Evolutionary conservation across 331 rosid genomes (phyloP), one percentile per base, ranked within the genome.

Genomic region (Telfairia occidentalis): DNA sequence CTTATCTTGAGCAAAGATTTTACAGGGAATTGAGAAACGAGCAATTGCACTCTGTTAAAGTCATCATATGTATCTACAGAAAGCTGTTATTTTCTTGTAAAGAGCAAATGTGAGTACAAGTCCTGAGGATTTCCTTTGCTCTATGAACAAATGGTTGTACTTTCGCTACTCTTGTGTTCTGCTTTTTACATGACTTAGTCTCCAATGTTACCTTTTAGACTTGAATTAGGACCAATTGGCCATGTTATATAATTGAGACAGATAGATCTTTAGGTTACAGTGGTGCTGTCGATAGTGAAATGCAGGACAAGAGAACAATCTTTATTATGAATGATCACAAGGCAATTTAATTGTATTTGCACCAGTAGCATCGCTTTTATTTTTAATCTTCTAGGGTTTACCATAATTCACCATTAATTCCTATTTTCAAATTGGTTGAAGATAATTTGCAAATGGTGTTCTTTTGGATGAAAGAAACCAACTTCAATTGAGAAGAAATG

Each of bases 11-110:
- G 83, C 96, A 92, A 81, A 84, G 96, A 82, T 92, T 88, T 82
- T 92, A 89, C 50, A 86, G 74, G 84, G 97, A 92, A 78, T 81
- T 92, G 93, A 84, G 97, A 81, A 83, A 30, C 38, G 96, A 88
- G 88, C 86, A 89, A 71, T 89, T 86, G 76, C 90, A 92, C 50
- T 78, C 83, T 1, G 96, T 92, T 7, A 92, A 88, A 76, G 89
- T 92, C 67, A 89, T 92, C 82, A 84, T 91, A 63, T 83, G 90
- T 71, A 85, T 89, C 76, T 92, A 89, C 89, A 81, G 93, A 84
- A 92, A 86, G 80, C 84, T 92, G 81, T 78, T 92, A 85, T 59
- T 87, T 74, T 83, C 89, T 43, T 92, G 96, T 83, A 87, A 76
- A 80, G 93, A 92, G 24, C 93, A 92, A 77, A 92, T 92, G 97